Base-by-base conservation (phyloP, 1,284 basidiomycete species). In the Puccinia novopanici region DNA sequence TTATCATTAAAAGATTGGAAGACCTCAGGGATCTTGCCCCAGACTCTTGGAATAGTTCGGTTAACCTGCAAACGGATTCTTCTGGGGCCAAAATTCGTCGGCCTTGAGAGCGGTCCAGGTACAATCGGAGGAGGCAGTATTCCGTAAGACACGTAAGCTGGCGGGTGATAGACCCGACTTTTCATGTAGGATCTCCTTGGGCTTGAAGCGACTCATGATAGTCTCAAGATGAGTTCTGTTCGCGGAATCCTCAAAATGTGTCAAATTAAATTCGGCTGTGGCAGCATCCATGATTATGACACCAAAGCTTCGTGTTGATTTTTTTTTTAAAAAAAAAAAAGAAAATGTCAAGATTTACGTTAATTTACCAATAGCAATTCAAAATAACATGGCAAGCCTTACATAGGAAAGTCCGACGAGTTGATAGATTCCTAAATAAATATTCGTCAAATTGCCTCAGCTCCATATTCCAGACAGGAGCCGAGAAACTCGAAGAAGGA, bases 201-300 rank as follows among this genome's bases (percentile, higher is more conserved):
- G 93, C 72, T 95, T 89, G 76, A 98, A 88, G 84, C 98, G 95
- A 81, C 96, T 89, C 87, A 99, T 90, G 84, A 98, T 87, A 0
- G 97, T 99, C 87, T 99, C 96, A 82, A 99, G 87, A 84, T 91
- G 92, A 3, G 96, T 98, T 55, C 94, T 90, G 83, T 92, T 95
- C 19, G 93, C 89, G 85, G 99, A 97, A 84, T 99, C 97, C 81
- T 92, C 90, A 85, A 99, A 98, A 0, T 90, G 88, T 76, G 93
- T 92, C 84, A 99, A 86, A 83, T 94, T 92, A 88, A 99, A 99
- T 85, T 98, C 93, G 81, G 95, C 96, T 0, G 97, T 99, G 9
- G 95, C 90, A 81, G 95, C 95, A 85, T 99, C 97, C 83, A 99
- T 87, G n/a, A 95, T 91, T 84, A 94, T 97, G 57, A 98, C 87